phyloP scores from a whole-genome alignment of 208 protist genomes.

The Trypanosoma conorhini region DNA sequence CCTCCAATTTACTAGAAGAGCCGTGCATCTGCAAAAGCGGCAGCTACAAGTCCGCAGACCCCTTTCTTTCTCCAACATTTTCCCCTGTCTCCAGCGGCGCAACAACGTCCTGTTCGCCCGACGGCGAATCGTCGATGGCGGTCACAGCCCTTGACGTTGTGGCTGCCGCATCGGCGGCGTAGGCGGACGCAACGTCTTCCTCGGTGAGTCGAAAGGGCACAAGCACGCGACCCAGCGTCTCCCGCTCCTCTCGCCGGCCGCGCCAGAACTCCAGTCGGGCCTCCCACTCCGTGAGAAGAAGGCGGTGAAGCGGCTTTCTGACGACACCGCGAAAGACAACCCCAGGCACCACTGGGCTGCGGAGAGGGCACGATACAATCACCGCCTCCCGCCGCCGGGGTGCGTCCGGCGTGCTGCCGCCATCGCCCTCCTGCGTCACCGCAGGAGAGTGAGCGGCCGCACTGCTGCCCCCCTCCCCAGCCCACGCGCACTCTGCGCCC shows the following conservation, averaged over 20 bases:
- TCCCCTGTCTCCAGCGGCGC: not conserved
- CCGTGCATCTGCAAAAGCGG: not conserved
- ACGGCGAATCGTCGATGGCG: not conserved
- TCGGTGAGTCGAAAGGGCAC: constrained; percentile 58
- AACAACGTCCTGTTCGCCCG: not conserved
- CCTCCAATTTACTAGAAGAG: not conserved
- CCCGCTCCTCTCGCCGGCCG: constrained; percentile 9
- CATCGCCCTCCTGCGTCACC: not conserved
- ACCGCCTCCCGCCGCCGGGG: constrained; percentile 7
- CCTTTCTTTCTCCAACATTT: not conserved
- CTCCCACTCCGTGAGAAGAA: constrained; percentile 45
- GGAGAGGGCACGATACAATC: constrained; percentile 39
- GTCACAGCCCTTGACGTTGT: not conserved
- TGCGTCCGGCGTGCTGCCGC: not conserved
- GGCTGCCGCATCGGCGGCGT: constrained; percentile 15
- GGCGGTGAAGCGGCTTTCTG: constrained; percentile 65
- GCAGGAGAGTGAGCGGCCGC: not conserved
- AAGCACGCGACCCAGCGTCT: constrained; percentile 60
- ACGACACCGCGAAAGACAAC: constrained; percentile 38
- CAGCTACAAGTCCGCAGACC: constrained; percentile 10
- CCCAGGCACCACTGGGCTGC: not conserved
- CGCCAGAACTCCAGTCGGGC: constrained; percentile 56
- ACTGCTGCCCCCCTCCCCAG: not conserved
- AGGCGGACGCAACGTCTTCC: constrained; percentile 14
- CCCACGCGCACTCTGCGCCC: constrained; percentile 21